These are phyloP conservation scores for Tolypocladium tropicale DNA, from an alignment of 2,329 filamentous ascomycete species.

Conservation along the genomic window DNA sequence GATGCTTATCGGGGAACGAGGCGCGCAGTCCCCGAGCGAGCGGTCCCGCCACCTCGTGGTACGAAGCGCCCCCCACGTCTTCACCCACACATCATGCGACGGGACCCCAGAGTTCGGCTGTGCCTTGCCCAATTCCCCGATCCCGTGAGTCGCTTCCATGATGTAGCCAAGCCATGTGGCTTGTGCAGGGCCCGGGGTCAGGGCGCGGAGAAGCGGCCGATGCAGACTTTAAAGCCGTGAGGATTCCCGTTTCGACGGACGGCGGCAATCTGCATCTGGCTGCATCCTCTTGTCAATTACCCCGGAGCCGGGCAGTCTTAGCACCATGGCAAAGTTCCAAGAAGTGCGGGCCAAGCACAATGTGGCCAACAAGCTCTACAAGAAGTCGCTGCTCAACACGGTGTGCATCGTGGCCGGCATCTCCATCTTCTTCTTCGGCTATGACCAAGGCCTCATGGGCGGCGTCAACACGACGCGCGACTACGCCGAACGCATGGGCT, in stretches of 20 bases:
- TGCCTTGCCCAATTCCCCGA: not conserved
- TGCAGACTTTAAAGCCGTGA: constrained; percentile 3
- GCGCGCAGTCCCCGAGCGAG: not conserved
- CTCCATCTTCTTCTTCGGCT: constrained; percentile 60
- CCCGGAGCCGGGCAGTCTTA: not conserved
- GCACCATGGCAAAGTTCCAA: not conserved
- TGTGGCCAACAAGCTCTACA: constrained; percentile 43
- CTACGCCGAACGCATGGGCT: constrained; percentile 55
- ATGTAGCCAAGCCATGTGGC: not conserved
- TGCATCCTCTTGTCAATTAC: not conserved
- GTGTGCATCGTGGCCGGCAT: constrained; percentile 54
- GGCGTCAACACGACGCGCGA: constrained; percentile 56
- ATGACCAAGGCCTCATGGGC: constrained; percentile 48
- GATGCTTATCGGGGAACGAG: not conserved
- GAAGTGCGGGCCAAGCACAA: constrained; percentile 7
- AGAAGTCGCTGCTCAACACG: constrained; percentile 44
- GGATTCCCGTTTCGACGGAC: not conserved
- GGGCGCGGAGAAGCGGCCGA: not conserved
- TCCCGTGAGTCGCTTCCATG: not conserved
- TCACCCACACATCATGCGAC: not conserved
- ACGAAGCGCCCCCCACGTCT: not conserved
- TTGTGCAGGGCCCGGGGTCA: not conserved
- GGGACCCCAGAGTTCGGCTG: not conserved
- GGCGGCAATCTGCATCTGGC: not conserved
- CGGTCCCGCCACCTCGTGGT: not conserved